These are phyloP conservation scores for Russula sp. DNA, from an alignment of 768 basidiomycete species.

Conservation along the genomic window DNA sequence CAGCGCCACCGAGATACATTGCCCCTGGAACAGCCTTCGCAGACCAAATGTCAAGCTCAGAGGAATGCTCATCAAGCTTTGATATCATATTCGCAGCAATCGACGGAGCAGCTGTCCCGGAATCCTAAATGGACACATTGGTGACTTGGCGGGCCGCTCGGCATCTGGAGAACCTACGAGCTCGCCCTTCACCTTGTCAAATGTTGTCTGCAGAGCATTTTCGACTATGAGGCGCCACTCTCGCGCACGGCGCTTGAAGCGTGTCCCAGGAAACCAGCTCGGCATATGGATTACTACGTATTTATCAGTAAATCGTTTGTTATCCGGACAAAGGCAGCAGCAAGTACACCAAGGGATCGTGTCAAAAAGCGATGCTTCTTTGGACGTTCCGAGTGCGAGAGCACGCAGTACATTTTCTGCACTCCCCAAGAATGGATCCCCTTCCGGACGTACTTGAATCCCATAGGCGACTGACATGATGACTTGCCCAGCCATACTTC, in stretches of 20 bases:
- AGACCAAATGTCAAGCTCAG: neutral
- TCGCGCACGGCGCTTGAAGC: slow-evolving; percentile 17
- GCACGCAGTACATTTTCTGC: neutral
- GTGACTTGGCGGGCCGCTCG: neutral
- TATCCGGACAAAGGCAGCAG: neutral
- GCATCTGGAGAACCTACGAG: neutral
- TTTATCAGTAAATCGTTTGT: neutral
- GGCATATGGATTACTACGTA: slow-evolving; percentile 22
- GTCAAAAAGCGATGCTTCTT: slow-evolving; percentile 38
- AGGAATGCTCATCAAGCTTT: neutral
- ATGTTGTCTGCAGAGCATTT: neutral
- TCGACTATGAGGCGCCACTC: neutral
- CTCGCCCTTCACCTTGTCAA: neutral
- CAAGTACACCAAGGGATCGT: slow-evolving; percentile 28
- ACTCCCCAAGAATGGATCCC: slow-evolving; percentile 28
- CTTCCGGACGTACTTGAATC: slow-evolving; percentile 29
- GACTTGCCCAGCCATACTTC: slow-evolving; percentile 36
- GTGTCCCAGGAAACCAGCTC: slow-evolving; percentile 26
- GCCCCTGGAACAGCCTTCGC: neutral
- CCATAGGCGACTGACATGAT: slow-evolving; percentile 42
- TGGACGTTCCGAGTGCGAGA: slow-evolving; percentile 18
- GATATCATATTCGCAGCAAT: neutral
- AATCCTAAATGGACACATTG: neutral
- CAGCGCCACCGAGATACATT: neutral
- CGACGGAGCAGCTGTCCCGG: neutral